Conservation (phyloP, 1,284 basidiomycete genomes). For the Singerocomus inundabilis region DNA sequence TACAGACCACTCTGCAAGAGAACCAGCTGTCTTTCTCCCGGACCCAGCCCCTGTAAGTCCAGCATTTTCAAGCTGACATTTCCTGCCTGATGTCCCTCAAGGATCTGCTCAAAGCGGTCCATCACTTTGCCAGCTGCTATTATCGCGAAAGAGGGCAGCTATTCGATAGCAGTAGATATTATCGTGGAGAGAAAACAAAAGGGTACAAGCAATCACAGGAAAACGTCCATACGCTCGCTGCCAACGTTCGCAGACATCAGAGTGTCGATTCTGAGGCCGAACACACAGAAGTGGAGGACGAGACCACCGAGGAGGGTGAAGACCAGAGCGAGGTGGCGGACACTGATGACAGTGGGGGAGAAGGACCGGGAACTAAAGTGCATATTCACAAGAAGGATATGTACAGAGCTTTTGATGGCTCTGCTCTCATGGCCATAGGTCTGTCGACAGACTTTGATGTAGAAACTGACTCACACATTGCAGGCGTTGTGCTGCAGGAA, state of each 20-base stretch:
- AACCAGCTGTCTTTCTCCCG: slow-evolving; percentile 17
- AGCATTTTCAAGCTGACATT: background rate
- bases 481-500: slow-evolving; percentile 70
- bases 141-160: slow-evolving; percentile 62
- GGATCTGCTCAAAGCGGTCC: slow-evolving; percentile 71
- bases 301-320: slow-evolving; percentile 25
- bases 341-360: slow-evolving; percentile 12
- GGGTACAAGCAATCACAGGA: slow-evolving; percentile 6
- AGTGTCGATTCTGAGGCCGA: slow-evolving; percentile 19
- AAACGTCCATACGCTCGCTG: slow-evolving; percentile 27
- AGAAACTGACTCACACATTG: slow-evolving; percentile 9
- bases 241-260: slow-evolving; percentile 8
- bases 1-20: background rate
- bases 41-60: slow-evolving; percentile 50
- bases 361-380: slow-evolving; percentile 6
- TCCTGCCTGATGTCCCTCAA: slow-evolving; percentile 29
- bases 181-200: slow-evolving; percentile 43
- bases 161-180: slow-evolving; percentile 47
- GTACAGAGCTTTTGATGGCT: slow-evolving; percentile 72
- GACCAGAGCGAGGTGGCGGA: slow-evolving; percentile 17
- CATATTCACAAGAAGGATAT: slow-evolving; percentile 49
- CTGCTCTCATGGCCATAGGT: slow-evolving; percentile 71
- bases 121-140: slow-evolving; percentile 61
- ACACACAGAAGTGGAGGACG: slow-evolving; percentile 19
- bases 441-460: slow-evolving; percentile 16